Evolutionary conservation across 2,329 filamentous ascomycete genomes (phyloP).

Genomic region (Atkinsonella texensis): DNA sequence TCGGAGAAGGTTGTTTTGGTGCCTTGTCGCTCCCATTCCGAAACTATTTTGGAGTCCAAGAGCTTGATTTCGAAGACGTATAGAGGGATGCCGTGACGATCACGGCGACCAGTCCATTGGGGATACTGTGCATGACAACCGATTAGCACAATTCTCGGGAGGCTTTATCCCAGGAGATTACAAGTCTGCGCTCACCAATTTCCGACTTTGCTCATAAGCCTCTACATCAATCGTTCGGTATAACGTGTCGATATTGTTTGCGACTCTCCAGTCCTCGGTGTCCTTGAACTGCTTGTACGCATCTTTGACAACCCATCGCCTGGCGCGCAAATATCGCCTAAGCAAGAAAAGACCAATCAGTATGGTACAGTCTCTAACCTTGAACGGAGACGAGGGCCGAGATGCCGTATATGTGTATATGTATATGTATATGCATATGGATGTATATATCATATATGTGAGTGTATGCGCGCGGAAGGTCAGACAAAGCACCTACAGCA

Average conservation of each 20-base stretch:
- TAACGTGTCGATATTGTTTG: slow-evolving; percentile 64
- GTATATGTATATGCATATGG: too few species aligned
- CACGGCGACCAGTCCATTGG: slow-evolving; percentile 87
- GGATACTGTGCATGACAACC: slow-evolving; percentile 51
- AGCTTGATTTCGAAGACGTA: slow-evolving; percentile 82
- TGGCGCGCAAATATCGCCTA: slow-evolving; percentile 76
- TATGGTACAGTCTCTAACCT: not conserved
- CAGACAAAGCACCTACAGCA: slow-evolving; percentile 43
- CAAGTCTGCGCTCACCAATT: slow-evolving; percentile 45
- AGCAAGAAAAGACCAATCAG: slow-evolving; percentile 9
- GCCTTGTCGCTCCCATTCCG: slow-evolving; percentile 59
- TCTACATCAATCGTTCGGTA: slow-evolving; percentile 80
- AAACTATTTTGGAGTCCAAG: slow-evolving; percentile 70
- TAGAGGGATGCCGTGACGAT: slow-evolving; percentile 81
- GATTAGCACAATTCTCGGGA: not conserved
- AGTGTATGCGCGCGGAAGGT: not conserved
- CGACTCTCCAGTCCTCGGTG: slow-evolving; percentile 75
- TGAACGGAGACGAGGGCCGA: too few species aligned
- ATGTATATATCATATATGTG: too few species aligned
- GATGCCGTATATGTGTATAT: too few species aligned
- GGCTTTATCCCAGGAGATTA: not conserved
- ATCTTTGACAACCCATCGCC: slow-evolving; percentile 66
- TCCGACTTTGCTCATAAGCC: slow-evolving; percentile 68
- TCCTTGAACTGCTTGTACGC: slow-evolving; percentile 77
- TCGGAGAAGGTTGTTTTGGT: slow-evolving; percentile 46